A percentile compares a stretch with the other conserved stretches of the same genome.
These are phyloP conservation scores for Pilobolus umbonatus DNA, from an alignment of 192 early-diverging fungal species.

Conservation along the genomic window DNA sequence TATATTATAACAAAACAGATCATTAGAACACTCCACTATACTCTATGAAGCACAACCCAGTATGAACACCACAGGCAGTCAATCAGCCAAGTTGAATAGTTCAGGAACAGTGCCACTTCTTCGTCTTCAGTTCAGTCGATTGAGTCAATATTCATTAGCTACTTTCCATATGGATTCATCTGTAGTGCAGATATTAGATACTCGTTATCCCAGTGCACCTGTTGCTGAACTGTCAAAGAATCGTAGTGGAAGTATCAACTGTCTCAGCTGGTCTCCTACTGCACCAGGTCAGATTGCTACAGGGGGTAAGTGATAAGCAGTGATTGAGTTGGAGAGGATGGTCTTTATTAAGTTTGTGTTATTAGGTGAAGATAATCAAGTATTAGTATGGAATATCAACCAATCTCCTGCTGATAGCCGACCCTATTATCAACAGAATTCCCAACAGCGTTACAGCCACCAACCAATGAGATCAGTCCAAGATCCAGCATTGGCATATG, in stretches of 20 bases:
- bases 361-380: constrained; percentile 82
- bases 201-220: constrained; percentile 84
- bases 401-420: constrained; percentile 19
- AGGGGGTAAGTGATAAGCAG: constrained; percentile 55
- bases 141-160: constrained; percentile 84
- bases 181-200: constrained; percentile 84
- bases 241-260: constrained; percentile 76
- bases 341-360: not conserved
- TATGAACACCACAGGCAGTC: not conserved
- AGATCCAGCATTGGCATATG: constrained; percentile 71
- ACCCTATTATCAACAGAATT: constrained; percentile 24
- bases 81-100: constrained; percentile 1
- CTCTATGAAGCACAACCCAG: constrained; percentile 80
- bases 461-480: constrained; percentile 30
- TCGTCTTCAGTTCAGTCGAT: constrained; percentile 83
- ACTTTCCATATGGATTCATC: constrained; percentile 85
- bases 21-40: constrained; percentile 96
- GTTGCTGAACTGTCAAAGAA: constrained; percentile 70
- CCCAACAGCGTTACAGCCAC: constrained; percentile 21
- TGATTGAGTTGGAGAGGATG: not conserved
- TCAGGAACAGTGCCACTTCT: constrained; percentile 60
- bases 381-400: constrained; percentile 88
- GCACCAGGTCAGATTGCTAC: constrained; percentile 75
- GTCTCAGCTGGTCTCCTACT: constrained; percentile 85
- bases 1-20: constrained; percentile 35